Percentiles rank a stretch among this genome's conserved stretches.
Conservation (phyloP, 1,284 basidiomycete species). For the Pholiota adiposa region DNA sequence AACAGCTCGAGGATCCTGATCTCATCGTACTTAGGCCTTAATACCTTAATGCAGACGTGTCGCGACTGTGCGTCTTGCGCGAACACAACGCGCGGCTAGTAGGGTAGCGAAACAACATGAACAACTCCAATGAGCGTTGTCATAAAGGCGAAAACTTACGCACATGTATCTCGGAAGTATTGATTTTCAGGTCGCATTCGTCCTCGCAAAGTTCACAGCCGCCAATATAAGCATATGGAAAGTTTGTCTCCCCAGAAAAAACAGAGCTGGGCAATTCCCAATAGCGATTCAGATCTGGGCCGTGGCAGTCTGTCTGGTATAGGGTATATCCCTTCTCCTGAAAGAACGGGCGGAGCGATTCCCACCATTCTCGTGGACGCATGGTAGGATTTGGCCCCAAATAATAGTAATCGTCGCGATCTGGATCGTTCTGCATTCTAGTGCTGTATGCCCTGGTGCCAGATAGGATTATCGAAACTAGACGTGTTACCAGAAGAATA, state of each 20-base stretch:
- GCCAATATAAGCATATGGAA: not conserved
- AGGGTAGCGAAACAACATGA: too few relatives aligned
- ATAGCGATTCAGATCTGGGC: too few relatives aligned
- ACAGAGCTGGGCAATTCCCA: not conserved
- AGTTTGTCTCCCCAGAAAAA: not conserved
- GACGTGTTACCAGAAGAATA: too few relatives aligned
- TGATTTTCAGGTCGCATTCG: conserved; percentile 2
- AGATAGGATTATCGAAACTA: too few relatives aligned
- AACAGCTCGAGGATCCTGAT: conserved; percentile 16
- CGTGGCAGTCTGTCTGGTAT: not conserved
- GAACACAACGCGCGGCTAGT: conserved; percentile 15
- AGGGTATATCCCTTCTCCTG: not conserved
- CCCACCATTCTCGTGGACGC: not conserved
- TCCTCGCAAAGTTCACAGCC: too few relatives aligned
- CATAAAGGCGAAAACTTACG: too few relatives aligned
- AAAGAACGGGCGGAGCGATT: not conserved
- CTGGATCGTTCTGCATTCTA: too few relatives aligned
- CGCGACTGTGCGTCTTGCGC: conserved; percentile 23
- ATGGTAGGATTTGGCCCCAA: too few relatives aligned
- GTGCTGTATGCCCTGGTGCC: too few relatives aligned
- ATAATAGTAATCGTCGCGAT: too few relatives aligned
- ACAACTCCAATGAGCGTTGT: too few relatives aligned
- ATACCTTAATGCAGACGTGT: conserved; percentile 26
- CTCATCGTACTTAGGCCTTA: conserved; percentile 18
- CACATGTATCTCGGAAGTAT: too few relatives aligned